A percentile compares a stretch with the other conserved stretches of the same genome.
phyloP scores from a whole-genome alignment of 106 monocot species.

The Platanthera zijinensis region DNA sequence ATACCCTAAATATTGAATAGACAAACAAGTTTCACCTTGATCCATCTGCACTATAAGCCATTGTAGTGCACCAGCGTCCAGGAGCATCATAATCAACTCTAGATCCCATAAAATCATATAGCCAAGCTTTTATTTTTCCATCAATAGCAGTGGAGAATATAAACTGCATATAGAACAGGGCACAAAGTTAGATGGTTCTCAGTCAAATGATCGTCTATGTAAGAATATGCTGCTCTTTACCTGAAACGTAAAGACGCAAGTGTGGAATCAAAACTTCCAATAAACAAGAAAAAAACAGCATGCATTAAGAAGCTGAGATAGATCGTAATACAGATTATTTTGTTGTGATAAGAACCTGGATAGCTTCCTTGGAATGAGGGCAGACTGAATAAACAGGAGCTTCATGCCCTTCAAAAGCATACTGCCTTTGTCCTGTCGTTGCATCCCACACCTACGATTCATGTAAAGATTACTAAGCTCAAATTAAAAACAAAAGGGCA shows the following conservation, averaged over 20 bases:
- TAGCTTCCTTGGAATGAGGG: slow-evolving; percentile 49
- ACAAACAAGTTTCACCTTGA: slow-evolving; percentile 40
- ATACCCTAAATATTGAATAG: not conserved
- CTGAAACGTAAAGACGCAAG: not conserved
- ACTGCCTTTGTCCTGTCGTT: slow-evolving; percentile 37
- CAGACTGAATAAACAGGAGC: slow-evolving; percentile 47
- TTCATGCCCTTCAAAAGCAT: slow-evolving; percentile 38
- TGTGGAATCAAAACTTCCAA: not conserved
- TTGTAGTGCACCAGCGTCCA: slow-evolving; percentile 86
- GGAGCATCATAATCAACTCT: slow-evolving; percentile 97
- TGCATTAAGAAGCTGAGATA: not conserved
- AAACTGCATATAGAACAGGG: slow-evolving; percentile 44
- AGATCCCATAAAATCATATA: slow-evolving; percentile 80
- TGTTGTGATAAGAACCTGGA: slow-evolving; percentile 44
- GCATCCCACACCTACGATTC: slow-evolving; percentile 62
- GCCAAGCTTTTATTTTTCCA: slow-evolving; percentile 97
- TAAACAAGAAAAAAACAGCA: not conserved
- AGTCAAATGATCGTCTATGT: not conserved
- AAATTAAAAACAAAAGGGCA: slow-evolving; percentile 12
- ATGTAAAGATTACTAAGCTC: not conserved
- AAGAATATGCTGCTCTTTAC: not conserved
- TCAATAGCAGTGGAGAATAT: slow-evolving; percentile 86
- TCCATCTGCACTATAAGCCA: slow-evolving; percentile 94
- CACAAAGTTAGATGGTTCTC: not conserved
- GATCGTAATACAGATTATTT: not conserved